Evolutionary conservation across 495 filamentous ascomycete species (phyloP), one percentile per base, ranked within the genome.

Genomic region (Hypoxylon lenormandii): DNA sequence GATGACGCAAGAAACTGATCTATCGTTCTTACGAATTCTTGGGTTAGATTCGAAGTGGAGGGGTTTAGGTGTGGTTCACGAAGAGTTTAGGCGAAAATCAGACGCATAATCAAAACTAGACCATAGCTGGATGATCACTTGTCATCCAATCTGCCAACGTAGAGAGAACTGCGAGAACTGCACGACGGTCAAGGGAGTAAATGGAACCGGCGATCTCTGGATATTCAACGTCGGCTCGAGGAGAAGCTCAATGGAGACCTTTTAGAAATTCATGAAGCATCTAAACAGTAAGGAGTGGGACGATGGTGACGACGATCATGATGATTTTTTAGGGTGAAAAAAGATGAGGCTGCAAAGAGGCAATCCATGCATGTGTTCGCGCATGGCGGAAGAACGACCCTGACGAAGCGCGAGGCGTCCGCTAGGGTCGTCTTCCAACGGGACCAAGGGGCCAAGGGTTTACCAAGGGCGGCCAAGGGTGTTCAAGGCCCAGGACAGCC

Each of bases 261-360:
- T 47, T 18, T 61, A 57, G 21, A 48, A 37, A 50, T 54, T 49
- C 40, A 46, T 38, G 53, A 71, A 57, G 48, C 51, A 59, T 65
- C 23, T 49, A 49, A 59, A 54, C n/a, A 53, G 52, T 26, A 54
- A 22, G 56, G 30, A 42, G 61, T 66, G 52, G 58, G 47, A 37
- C 45, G 46, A 71, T 63, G 62, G 63, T 66, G 68, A 64, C 54
- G 66, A 66, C 50, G 68, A 58, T 71, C 42, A 54, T 66, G 57
- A 45, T 51, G 45, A 43, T 16, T 71, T 58, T 23, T n/a, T n/a
- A n/a, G n/a, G n/a, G n/a, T n/a, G n/a, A 42, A 22, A 43, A 71
- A 71, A 71, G 68, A 66, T 66, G 68, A 71, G 68, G 68, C 68
- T 71, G 68, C 68, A 70, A 70, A 59, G 62, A 71, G 51, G 49